Evolutionary conservation across 805 yeast species (phyloP), one percentile per base, ranked within the genome.

Genomic region (Sungouiozyma intestinalis): DNA sequence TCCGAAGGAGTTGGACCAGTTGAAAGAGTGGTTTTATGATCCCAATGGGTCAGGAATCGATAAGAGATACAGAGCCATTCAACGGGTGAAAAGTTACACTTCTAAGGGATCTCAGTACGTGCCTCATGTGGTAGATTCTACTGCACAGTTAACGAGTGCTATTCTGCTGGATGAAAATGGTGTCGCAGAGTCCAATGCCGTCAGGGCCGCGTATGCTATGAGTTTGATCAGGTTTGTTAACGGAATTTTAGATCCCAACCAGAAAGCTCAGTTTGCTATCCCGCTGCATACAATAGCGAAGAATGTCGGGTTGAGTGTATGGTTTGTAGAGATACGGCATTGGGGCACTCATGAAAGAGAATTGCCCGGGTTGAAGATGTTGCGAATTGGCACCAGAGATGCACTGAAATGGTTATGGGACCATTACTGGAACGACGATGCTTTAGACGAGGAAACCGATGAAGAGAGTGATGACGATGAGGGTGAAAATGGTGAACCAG

Each of bases 241-340:
- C 60, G 97, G 97, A 2, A 60, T 86, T 3, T 62, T 92, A 32
- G 98, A 92, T 58, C 92, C 94, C 0, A 73, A 73, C 39, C 98
- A 92, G 60, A 84, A 79, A 51, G 75, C 87, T 1, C 74, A 71
- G 36, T 80, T 65, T 55, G 96, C 95, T 0, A 73, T 82, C 14
- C 88, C 97, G 4, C 64, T 92, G 51, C 81, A 82, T 47, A 69
- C 71, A 4, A 62, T 92, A 18, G 97, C 97, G 0, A 72, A 66
- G 41, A 71, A 72, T 36, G 62, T 85, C 17, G 73, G 75, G 1
- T 65, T 92, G 18, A 95, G 97, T 0, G 69, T 79, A 27, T 74
- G 73, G 53, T 86, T 92, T 60, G 98, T 92, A 1, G 98, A 92
- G 54, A 57, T 86, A 24, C 70, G 98, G 43, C 97, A 92, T 60